A percentile compares a stretch with the other conserved stretches of the same genome.
These are phyloP conservation scores for Microbotryum violaceum DNA, from an alignment of 1,284 basidiomycete species.

Conservation along the genomic window DNA sequence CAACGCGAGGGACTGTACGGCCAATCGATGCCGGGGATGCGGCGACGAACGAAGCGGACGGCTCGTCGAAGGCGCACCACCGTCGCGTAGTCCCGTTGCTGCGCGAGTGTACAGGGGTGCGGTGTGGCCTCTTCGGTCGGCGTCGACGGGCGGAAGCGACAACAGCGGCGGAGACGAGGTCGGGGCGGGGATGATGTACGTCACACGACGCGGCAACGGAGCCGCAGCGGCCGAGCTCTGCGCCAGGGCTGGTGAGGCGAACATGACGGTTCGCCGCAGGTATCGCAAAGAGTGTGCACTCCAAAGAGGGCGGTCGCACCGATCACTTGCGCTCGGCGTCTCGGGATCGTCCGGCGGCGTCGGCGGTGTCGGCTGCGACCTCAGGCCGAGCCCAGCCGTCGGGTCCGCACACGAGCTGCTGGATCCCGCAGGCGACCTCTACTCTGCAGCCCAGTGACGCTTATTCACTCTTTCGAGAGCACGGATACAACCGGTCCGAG, in stretches of 20 bases:
- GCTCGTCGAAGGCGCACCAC: slow-evolving; percentile 7
- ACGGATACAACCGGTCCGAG: no score
- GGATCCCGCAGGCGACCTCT: no score
- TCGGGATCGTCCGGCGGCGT: no score
- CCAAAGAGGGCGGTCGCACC: no score
- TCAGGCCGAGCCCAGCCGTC: no score
- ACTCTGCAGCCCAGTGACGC: no score
- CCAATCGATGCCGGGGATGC: slow-evolving; percentile 76
- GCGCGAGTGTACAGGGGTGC: slow-evolving; percentile 21
- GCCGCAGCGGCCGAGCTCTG: neutral
- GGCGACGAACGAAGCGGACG: slow-evolving; percentile 6
- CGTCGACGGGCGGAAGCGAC: slow-evolving; percentile 58
- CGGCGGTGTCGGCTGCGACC: no score
- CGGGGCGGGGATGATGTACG: slow-evolving; percentile 76
- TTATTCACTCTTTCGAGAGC: no score
- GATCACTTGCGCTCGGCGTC: no score
- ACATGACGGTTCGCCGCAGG: no score
- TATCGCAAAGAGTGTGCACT: no score
- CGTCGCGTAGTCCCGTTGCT: slow-evolving; percentile 20
- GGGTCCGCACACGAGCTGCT: no score
- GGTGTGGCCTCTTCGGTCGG: slow-evolving; percentile 37
- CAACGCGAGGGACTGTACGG: slow-evolving; percentile 73
- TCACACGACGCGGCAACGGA: slow-evolving; percentile 52
- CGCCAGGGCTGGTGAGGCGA: neutral
- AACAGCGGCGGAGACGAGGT: slow-evolving; percentile 55